Base-by-base conservation (phyloP, 2,329 filamentous ascomycete genomes). In the Penicillium glabrum region DNA sequence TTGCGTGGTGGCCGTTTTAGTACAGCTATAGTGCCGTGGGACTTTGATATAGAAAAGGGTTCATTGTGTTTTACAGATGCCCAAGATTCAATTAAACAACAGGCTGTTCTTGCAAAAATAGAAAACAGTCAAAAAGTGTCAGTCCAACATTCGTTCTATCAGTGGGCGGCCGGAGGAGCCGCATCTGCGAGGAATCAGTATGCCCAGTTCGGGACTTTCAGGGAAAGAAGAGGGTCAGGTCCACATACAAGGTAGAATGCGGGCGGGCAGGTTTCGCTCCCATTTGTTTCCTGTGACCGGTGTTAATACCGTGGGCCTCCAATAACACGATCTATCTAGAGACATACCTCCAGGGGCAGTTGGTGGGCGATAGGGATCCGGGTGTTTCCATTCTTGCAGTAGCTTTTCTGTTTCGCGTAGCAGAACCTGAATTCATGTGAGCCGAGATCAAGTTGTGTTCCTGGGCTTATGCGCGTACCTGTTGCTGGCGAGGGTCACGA, bases 351-450 rank as follows among this genome's bases (percentile, higher is more conserved):
- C 95, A 11, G 95, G 95, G 39, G 95, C 93, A 43, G 91, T 96
- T 14, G 95, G 95, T 63, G 89, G 86, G 66, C 85, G 82, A 75
- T 96, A 98, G 31, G 95, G 93, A 75, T 99, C 95, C 3, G 95
- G 95, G 72, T 99, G 95, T 80, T 98, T 98, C 93, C 93, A 99
- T 76, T 88, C 90, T 70, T 95, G 86, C 61, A 99, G 80, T 57
- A 97, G 74, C 66, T 89, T 89, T 76, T 98, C 93, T 5, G 95
- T 93, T 79, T 97, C 92, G 60, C 87, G 85, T 64, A 98, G 83
- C 57, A 99, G 77, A 49, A 86, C 86, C 95, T 99, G n/a, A 14
- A 9, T 13, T 10, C 19, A 46, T 29, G 43, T 53, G 21, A 53
- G 43, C 21, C 21, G 14, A 33, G 31, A 21, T 19, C 13, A 14